Evolutionary conservation across 352 stramenopile genomes (phyloP).

Genomic region (Vaucheria bursata): DNA sequence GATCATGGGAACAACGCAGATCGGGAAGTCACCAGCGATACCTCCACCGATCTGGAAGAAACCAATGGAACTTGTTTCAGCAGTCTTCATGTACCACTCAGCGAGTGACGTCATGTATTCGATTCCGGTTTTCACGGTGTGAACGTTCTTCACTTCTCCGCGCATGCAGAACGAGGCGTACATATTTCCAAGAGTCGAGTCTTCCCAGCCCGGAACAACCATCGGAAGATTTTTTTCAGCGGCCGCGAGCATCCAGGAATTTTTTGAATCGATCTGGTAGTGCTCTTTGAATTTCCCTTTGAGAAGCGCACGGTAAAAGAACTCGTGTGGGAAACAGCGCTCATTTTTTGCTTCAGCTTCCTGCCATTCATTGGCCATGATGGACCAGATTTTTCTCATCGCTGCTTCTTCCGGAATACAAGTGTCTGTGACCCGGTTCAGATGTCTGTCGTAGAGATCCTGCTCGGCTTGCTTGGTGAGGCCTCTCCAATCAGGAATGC

Average conservation of each 20-base stretch:
- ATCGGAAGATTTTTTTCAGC: neutral
- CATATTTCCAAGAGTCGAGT: conserved; percentile 3
- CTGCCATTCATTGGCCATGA: neutral
- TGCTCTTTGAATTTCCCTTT: conserved; percentile 6
- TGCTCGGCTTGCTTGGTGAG: neutral
- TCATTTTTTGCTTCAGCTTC: neutral
- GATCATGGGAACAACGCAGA: neutral
- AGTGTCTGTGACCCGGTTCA: neutral
- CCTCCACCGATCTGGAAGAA: conserved; percentile 1
- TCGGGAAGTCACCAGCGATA: conserved; percentile 3
- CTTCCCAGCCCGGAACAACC: conserved; percentile 1
- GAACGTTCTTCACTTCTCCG: neutral
- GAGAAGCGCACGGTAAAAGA: neutral
- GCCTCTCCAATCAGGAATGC: neutral
- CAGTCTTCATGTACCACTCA: neutral
- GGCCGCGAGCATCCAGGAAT: neutral
- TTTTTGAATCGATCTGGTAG: conserved; percentile 4
- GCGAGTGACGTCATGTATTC: neutral
- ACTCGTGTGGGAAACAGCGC: neutral
- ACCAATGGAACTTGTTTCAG: neutral
- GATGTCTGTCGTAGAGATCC: neutral
- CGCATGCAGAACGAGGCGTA: neutral
- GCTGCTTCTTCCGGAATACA: conserved; percentile 1
- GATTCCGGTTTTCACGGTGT: neutral
- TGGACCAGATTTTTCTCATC: conserved; percentile 7